phyloP scores from a whole-genome alignment of 2,329 filamentous ascomycete species.

The Aureobasidium sp. region DNA sequence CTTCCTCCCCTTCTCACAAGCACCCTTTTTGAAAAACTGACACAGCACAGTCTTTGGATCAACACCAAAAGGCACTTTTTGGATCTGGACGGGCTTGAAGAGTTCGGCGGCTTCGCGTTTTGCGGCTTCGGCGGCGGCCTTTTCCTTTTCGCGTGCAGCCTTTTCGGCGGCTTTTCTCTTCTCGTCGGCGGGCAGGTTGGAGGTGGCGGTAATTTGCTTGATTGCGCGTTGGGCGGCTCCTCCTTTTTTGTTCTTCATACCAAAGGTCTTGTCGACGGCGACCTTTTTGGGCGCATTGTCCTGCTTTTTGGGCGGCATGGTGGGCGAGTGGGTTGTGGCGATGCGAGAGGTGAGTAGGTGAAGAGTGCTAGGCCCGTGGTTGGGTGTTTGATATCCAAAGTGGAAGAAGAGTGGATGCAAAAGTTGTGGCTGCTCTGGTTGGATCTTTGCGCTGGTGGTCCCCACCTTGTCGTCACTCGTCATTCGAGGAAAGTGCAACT shows the following conservation, averaged over 20 bases:
- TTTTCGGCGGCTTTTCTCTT: conserved; percentile 68
- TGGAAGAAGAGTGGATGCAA: neutral
- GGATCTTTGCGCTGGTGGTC: neutral
- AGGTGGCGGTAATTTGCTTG: conserved; percentile 67
- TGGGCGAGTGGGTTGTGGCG: conserved; percentile 27
- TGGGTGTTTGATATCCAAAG: neutral
- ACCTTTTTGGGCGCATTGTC: conserved; percentile 48
- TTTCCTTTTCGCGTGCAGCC: conserved; percentile 67
- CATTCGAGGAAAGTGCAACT: neutral
- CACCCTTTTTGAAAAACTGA: conserved; percentile 93
- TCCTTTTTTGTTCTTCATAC: conserved; percentile 99
- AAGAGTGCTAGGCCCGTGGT: neutral
- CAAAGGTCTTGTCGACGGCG: conserved; percentile 94
- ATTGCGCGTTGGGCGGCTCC: conserved; percentile 84
- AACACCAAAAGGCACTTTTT: conserved; percentile 95
- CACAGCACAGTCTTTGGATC: conserved; percentile 97
- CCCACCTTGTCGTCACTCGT: neutral
- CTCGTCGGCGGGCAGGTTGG: conserved; percentile 73
- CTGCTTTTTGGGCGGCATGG: conserved; percentile 68
- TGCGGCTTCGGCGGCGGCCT: conserved; percentile 79
- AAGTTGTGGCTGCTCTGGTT: neutral
- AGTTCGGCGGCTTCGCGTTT: conserved; percentile 71
- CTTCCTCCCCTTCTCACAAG: conserved; percentile 92
- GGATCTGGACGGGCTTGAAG: conserved; percentile 87
- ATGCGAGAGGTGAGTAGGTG: conserved; percentile 4